Percentiles rank a stretch among this genome's conserved stretches.
phyloP scores from a whole-genome alignment of 257 asterid genomes.

The Solanum chilense region DNA sequence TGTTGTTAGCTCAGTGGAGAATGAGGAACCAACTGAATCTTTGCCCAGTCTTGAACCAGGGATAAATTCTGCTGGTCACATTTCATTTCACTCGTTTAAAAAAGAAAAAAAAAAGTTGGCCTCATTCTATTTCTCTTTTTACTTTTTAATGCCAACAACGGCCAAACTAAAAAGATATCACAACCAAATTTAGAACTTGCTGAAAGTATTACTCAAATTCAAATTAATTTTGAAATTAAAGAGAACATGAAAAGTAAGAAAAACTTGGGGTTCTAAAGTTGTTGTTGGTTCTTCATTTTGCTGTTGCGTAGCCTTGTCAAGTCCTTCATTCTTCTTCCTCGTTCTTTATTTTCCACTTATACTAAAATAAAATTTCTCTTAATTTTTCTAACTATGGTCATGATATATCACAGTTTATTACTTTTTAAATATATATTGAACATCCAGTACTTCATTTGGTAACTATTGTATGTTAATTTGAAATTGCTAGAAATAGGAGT shows the following conservation, averaged over 20 bases:
- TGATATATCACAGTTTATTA: not conserved
- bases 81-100: not conserved
- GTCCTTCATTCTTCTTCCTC: not conserved
- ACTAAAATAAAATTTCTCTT: not conserved
- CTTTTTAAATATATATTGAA: not conserved
- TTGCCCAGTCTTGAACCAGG: not conserved
- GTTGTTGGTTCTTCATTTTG: not conserved
- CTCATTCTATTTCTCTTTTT: not conserved
- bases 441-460: not conserved
- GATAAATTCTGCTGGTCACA: not conserved
- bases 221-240: not conserved
- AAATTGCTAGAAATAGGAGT: not conserved
- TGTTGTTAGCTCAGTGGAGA: not conserved
- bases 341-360: not conserved
- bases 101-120: not conserved
- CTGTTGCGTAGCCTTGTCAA: not conserved
- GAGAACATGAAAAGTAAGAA: not conserved
- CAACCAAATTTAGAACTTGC: not conserved
- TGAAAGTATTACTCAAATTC: not conserved
- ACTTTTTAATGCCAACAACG: not conserved
- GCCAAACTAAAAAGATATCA: not conserved
- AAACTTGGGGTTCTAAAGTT: not conserved
- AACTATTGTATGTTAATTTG: not conserved
- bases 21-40: not conserved
- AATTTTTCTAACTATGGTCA: not conserved